Evolutionary conservation across 176 grass and related monocot genomes (phyloP), one percentile per base, ranked within the genome.

Genomic region (Oryza meyeriana): DNA sequence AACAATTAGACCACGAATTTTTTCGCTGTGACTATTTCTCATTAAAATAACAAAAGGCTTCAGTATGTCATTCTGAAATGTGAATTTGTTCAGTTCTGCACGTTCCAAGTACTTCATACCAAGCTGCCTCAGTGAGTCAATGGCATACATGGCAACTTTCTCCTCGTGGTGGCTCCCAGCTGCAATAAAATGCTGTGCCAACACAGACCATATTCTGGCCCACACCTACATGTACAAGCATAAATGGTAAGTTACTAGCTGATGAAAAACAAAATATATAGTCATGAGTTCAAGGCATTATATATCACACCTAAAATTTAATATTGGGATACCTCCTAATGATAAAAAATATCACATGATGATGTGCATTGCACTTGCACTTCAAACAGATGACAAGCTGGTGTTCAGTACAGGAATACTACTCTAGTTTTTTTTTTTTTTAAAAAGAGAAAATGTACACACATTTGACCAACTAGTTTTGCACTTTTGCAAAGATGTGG

Each of bases 41-140:
- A 99, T 99, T 57, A 99, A 94, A 84, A 99, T 93, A 77, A 99
- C 97, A 88, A 99, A 99, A 69, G 97, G 97, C 75, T 99, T 99
- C 83, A 99, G 72, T 78, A 99, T 99, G 70, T 99, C 97, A 81
- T 93, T 99, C 74, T 99, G 97, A 81, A 99, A 99, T 44, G 97
- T 96, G 91, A 99, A 99, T 71, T 99, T 99, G 85, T 95, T 99
- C 63, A 99, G 42, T 72, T 99, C 97, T 68, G 97, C 93, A 45
- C 97, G 93, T 82, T 99, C 97, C 89, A 99, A 85, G 78, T 99
- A 99, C 89, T 99, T 99, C 93, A 99, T 99, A 72, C 97, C 93
- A 87, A 99, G 97, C 70, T 99, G 97, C 39, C 93, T 99, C 67
- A 99, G 82, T 13, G 97, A 99, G 67, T 95, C 97, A 80, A 99